Evolutionary conservation across 2,329 filamentous ascomycete genomes (phyloP), one percentile per base, ranked within the genome.

Genomic region (Xylaria polymorpha): DNA sequence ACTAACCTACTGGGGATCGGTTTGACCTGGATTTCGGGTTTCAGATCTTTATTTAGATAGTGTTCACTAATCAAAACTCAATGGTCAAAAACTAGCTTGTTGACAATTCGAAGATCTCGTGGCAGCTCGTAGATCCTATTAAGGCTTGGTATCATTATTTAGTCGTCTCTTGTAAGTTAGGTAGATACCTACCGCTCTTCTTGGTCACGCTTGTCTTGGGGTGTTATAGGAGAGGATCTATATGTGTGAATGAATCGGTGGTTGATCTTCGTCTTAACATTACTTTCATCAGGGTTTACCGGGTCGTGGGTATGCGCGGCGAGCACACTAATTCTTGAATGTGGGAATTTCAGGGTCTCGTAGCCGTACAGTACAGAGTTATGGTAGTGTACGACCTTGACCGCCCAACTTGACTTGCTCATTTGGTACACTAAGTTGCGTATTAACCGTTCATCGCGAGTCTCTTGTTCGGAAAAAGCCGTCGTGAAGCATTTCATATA

Each of bases 21-120:
- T 48, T 59, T 48, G 32, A 29, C 35, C 37, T 37, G 35, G 55
- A n/a, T 41, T 20, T 41, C 20, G 12, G 43, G 66, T 66, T 69
- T 66, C 62, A 69, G 51, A 53, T 68, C 62, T 61, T 65, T 61
- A 65, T 51, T 66, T 61, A 61, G 61, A 61, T 58, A 57, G 56
- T 29, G 20, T 25, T 41, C 65, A 25, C 56, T 51, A 65, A 60
- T 43, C 37, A 59, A 37, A 44, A 65, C 48, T 20, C 18, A 56
- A 46, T 22, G 4, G 9, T 15, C 15, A 14, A 57, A 57, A 32
- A 43, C 56, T 43, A 14, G 18, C 20, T 61, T 61, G 57, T 57
- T 55, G 43, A 29, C 32, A 50, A 51, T 51, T 50, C 29, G 32
- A 44, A 39, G 29, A 56, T 37, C 51, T 22, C 9, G 18, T 35